Base-by-base conservation (phyloP, 2,329 filamentous ascomycete species). In the Fusarium beomiforme region DNA sequence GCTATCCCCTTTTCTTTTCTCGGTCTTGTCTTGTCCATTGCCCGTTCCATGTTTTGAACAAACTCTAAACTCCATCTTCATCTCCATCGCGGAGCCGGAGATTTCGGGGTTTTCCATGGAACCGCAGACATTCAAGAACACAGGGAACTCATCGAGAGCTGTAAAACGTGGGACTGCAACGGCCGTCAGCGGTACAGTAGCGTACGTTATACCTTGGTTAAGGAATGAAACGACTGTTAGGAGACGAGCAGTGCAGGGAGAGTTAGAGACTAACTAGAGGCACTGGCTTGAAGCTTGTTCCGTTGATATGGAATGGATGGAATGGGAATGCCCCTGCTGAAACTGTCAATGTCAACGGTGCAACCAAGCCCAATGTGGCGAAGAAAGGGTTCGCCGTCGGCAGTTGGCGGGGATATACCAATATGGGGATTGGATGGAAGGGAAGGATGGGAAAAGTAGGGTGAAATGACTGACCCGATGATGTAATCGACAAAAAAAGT, bases 401-500 rank as follows among this genome's bases (percentile, higher is more conserved):
- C 59, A 51, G 57, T 57, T 42, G 59, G 56, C 56, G 61, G 63
- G 54, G 41, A 63, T 50, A 16, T 34, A 21, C 33, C 29, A 16
- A 43, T 23, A 23, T 16, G 31, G 14, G 29, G 29, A 29, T 29
- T 29, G 29, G 33, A n/a, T 37, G 43, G 41, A 29, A 36, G 19
- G 23, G n/a, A 44, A 43, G 43, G 41, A 29, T 42, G 19, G 23
- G n/a, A 44, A 43, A 55, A 67, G 55, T 67, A 67, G 43, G 63
- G 64, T 43, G 49, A 49, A 41, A 57, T 67, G 57, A 56, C n/a
- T 23, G 37, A 33, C 26, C 26, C 34, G 42, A 67, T 72, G 69
- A 72, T 72, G 69, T 70, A 70, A 70, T 57, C 41, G 69, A 72
- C 65, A 63, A 63, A 72, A 70, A 63, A 67, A 59, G 23, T 14